Conservation (phyloP, 2,329 filamentous ascomycete species). For the Paraphoma chrysanthemicola region DNA sequence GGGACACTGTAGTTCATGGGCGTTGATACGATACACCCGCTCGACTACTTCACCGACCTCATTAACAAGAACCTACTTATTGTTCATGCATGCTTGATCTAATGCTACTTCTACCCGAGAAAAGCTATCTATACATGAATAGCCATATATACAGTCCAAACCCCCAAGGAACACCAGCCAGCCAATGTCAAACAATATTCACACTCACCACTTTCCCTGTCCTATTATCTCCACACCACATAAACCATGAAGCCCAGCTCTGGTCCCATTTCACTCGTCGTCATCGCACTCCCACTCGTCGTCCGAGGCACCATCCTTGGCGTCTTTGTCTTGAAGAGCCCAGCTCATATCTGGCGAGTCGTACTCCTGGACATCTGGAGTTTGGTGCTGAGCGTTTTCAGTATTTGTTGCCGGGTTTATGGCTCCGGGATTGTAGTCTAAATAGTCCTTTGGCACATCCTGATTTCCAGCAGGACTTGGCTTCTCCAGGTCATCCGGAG, state of each 20-base stretch:
- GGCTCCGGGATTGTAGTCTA: background rate
- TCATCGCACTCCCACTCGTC: background rate
- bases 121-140: background rate
- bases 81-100: no score
- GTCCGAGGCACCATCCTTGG: background rate
- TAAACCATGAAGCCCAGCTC: background rate
- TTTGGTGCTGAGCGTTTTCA: background rate
- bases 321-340: slow-evolving; percentile 2
- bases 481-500: background rate
- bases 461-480: no score
- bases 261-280: background rate
- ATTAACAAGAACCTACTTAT: background rate
- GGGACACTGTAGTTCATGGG: no score
- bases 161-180: background rate
- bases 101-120: background rate
- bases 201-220: background rate
- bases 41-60: no score
- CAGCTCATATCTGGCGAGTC: slow-evolving; percentile 8
- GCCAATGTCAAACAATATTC: background rate
- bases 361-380: background rate
- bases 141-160: background rate
- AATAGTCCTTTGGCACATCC: background rate
- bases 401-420: background rate
- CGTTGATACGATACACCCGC: no score
- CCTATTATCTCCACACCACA: no score